Percentiles rank a stretch among this genome's conserved stretches.
Evolutionary conservation across 345 rosid species (phyloP).

Genomic region (Physaria fendleri): DNA sequence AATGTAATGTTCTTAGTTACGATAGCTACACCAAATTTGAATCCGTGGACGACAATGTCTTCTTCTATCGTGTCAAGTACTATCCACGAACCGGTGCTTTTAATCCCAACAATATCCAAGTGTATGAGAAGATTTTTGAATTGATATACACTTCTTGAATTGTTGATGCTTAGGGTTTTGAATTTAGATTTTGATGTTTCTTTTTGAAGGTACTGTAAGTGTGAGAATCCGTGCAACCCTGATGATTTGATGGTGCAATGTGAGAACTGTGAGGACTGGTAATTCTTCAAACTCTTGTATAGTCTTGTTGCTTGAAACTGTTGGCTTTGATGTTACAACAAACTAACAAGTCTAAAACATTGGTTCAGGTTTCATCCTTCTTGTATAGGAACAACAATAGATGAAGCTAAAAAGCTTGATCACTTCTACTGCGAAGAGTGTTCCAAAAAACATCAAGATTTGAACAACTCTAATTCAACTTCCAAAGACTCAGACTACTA

Average conservation of each 20-base stretch:
- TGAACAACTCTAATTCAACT: too few relatives aligned
- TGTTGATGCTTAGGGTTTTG: too few relatives aligned
- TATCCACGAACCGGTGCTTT: too few relatives aligned
- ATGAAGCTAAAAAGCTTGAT: conserved; percentile 76
- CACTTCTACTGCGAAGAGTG: too few relatives aligned
- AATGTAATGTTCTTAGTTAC: conserved; percentile 88
- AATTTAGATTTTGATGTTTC: background rate
- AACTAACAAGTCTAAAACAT: too few relatives aligned
- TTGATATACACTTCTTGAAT: too few relatives aligned
- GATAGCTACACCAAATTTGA: conserved; percentile 82
- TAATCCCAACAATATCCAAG: too few relatives aligned
- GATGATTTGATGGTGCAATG: conserved; percentile 98
- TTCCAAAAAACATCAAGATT: too few relatives aligned
- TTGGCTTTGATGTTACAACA: conserved; percentile 15
- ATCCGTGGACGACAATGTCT: conserved; percentile 90
- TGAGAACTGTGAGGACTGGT: conserved; percentile 93
- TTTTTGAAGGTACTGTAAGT: conserved; percentile 79
- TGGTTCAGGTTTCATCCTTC: conserved; percentile 97
- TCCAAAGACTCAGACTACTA: too few relatives aligned
- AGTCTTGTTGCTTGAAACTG: background rate
- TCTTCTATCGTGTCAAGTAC: too few relatives aligned
- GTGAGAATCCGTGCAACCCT: conserved; percentile 99
- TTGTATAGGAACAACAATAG: conserved; percentile 83
- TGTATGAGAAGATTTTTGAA: too few relatives aligned
- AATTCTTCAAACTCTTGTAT: conserved; percentile 17